phyloP scores from a whole-genome alignment of 352 stramenopile species.

The Globisporangium cystogenes region DNA sequence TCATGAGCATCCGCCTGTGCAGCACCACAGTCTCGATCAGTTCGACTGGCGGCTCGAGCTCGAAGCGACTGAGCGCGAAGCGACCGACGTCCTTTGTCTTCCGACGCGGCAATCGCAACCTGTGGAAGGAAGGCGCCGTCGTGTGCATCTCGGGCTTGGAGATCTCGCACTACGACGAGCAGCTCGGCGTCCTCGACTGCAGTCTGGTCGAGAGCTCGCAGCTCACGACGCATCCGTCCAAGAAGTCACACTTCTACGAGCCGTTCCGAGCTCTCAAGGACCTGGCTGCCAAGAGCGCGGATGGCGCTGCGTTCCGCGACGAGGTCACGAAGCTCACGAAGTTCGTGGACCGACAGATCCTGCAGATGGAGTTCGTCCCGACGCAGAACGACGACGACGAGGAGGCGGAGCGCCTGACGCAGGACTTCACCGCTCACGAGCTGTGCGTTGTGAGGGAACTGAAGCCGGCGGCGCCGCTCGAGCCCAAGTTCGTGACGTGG shows the following conservation, averaged over 20 bases:
- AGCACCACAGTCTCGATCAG: constrained; percentile 19
- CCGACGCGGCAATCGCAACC: constrained; percentile 33
- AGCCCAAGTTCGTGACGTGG: constrained; percentile 17
- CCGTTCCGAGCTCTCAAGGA: constrained; percentile 16
- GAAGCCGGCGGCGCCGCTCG: constrained; percentile 2
- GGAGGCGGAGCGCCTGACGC: constrained; percentile 44
- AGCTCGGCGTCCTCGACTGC: constrained; percentile 48
- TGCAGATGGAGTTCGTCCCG: constrained; percentile 31
- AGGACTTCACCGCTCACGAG: constrained; percentile 35
- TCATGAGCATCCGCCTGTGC: constrained; percentile 54
- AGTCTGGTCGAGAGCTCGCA: constrained; percentile 47
- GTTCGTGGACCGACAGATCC: constrained; percentile 38
- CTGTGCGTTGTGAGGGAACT: constrained; percentile 10
- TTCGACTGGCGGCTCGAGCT: constrained; percentile 2
- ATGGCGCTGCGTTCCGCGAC: constrained; percentile 14
- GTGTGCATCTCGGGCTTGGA: constrained; percentile 53
- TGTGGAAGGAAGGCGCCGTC: constrained; percentile 49
- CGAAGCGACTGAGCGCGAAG: background rate
- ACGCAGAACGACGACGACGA: constrained; percentile 23
- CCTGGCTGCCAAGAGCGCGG: background rate
- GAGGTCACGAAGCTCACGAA: constrained; percentile 28
- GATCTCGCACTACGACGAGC: constrained; percentile 59
- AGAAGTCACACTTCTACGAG: constrained; percentile 48
- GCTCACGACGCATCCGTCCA: constrained; percentile 47
- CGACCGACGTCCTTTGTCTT: constrained; percentile 26